These are phyloP conservation scores for Colletotrichum sp. DNA, from an alignment of 2,329 filamentous ascomycete species.

Conservation along the genomic window DNA sequence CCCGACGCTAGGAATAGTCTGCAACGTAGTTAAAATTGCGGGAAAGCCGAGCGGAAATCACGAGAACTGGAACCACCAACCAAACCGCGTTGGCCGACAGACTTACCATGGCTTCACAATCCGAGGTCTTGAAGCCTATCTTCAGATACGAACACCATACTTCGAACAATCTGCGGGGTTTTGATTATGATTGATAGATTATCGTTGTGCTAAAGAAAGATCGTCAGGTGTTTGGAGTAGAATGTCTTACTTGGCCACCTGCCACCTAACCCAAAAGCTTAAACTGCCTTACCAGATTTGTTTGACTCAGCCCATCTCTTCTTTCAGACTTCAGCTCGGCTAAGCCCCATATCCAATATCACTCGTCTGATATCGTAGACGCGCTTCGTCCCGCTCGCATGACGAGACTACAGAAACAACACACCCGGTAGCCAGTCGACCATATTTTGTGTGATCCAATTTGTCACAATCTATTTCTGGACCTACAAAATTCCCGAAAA, in stretches of 20 bases:
- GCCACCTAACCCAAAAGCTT: not conserved
- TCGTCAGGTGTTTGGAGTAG: not conserved
- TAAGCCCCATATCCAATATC: not conserved
- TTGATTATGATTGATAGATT: not conserved
- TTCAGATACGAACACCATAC: not conserved
- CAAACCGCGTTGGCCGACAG: not conserved
- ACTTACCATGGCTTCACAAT: not conserved
- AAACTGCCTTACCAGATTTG: not conserved
- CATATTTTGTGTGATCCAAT: not conserved
- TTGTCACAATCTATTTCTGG: not conserved
- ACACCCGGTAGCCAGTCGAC: not conserved
- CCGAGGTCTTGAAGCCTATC: not conserved
- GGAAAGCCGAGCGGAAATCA: not conserved
- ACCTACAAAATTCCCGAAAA: not conserved
- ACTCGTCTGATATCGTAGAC: not conserved
- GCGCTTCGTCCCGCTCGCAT: not conserved
- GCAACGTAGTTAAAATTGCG: not conserved
- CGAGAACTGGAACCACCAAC: not conserved
- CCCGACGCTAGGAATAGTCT: constrained; percentile 1
- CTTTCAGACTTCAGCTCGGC: not conserved
- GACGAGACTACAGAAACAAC: not conserved
- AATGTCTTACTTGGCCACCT: not conserved
- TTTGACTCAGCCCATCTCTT: not conserved
- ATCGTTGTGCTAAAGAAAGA: not conserved
- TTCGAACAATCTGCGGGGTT: not conserved